Evolutionary conservation across 148 eudicot species (phyloP), one percentile per base, ranked within the genome.

Genomic region (Amaranthus hypochondriacus): DNA sequence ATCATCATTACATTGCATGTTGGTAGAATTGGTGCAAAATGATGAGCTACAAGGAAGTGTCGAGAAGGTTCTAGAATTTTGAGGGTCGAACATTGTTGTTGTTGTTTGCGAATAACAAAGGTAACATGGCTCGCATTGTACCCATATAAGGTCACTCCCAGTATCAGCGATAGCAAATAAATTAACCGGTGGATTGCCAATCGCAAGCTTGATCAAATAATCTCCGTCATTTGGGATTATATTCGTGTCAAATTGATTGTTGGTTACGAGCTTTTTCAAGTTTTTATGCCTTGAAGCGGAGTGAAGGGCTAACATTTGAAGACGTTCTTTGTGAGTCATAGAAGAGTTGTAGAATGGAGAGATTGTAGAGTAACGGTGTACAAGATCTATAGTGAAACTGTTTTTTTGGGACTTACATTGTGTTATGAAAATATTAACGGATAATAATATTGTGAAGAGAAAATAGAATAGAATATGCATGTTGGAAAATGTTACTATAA

Each of bases 141-240:
- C 18, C 82, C 82, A 80, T 7, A 76, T 66, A 2, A 80, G 83
- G 69, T 80, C 83, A n/a, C 73, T 80, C 3, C 76, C 75, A 9
- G 79, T 80, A 64, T 80, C 83, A 6, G 73, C 76, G 1, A 64
- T 43, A 2, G 75, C 83, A 56, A n/a, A 71, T 21, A 76, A 28
- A 8, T 71, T 66, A 3, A 80, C 69, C 0, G 83, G 79, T 47
- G 83, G 83, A 63, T n/a, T 9, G 3, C 83, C 83, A 4, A 80
- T 3, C 42, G 79, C 13, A 11, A 80, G 53, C 64, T 76, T 67
- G 48, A 76, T 28, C 50, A 80, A 56, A 50, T 80, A 80, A 4
- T 60, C 73, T 43, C 83, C 83, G 4, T 69, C 70, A 6, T 54
- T 21, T 10, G 83, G 79, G 68, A 75, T 52, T 46, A 80, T 49